Evolutionary conservation across 1,139 yeast genomes (phyloP).

Genomic region (Zygoascus meyerae): DNA sequence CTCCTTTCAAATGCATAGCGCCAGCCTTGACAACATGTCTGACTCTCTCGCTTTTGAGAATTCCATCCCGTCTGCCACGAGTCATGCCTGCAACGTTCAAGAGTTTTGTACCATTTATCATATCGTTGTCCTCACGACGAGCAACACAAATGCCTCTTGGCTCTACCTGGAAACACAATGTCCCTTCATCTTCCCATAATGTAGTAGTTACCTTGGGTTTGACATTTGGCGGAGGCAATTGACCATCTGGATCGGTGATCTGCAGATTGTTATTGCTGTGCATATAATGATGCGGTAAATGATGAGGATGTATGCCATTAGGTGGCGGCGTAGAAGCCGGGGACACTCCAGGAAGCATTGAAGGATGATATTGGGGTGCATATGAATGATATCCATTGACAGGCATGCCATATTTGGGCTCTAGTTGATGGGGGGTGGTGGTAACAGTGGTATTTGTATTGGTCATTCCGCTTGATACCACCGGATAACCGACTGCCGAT

Average conservation of each 20-base stretch:
- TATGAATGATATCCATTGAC: too few species aligned
- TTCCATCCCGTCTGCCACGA: slow-evolving; percentile 92
- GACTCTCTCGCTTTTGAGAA: slow-evolving; percentile 78
- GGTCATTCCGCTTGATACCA: too few species aligned
- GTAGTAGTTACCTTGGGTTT: slow-evolving; percentile 90
- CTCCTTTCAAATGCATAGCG: slow-evolving; percentile 95
- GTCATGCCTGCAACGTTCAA: slow-evolving; percentile 93
- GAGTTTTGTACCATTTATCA: slow-evolving; percentile 92
- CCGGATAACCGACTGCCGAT: slow-evolving; percentile 4
- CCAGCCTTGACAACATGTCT: slow-evolving; percentile 95
- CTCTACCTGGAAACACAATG: slow-evolving; percentile 91
- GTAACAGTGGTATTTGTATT: too few species aligned
- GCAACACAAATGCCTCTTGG: slow-evolving; percentile 89
- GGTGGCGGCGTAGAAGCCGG: background rate
- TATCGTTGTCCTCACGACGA: slow-evolving; percentile 84
- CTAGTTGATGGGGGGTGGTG: too few species aligned
- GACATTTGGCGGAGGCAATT: slow-evolving; percentile 53
- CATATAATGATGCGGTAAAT: background rate
- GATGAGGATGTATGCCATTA: background rate
- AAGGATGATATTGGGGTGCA: too few species aligned
- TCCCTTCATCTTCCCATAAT: slow-evolving; percentile 96
- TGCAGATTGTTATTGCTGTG: slow-evolving; percentile 11
- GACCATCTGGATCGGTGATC: slow-evolving; percentile 47
- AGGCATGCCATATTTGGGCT: too few species aligned
- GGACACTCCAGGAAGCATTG: background rate